Conservation (phyloP, 495 filamentous ascomycete species). For the Sporormia fimetaria region DNA sequence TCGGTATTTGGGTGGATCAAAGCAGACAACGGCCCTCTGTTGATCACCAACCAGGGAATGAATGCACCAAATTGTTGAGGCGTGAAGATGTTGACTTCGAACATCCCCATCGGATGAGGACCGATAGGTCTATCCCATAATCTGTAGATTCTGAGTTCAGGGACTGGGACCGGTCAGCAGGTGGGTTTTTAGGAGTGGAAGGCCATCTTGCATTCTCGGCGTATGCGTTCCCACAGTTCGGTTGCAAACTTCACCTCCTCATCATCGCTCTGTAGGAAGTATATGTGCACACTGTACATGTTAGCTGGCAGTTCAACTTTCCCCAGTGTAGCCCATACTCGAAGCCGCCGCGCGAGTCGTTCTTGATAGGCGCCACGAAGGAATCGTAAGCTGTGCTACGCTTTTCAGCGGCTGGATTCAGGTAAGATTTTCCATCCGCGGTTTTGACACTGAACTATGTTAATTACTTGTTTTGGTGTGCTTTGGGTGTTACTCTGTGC, state of each 20-base stretch:
- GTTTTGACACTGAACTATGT: slow-evolving; percentile 24
- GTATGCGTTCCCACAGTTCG: slow-evolving; percentile 65
- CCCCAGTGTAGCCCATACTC: slow-evolving; percentile 34
- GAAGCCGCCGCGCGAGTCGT: slow-evolving; percentile 38
- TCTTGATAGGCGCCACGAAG: slow-evolving; percentile 30
- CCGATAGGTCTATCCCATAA: slow-evolving; percentile 69
- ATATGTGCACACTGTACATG: slow-evolving; percentile 55
- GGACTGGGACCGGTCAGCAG: slow-evolving; percentile 43
- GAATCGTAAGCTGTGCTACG: slow-evolving; percentile 26
- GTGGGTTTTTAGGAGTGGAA: neutral
- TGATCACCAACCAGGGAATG: slow-evolving; percentile 70
- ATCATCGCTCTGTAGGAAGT: slow-evolving; percentile 48
- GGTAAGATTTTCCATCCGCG: slow-evolving; percentile 32
- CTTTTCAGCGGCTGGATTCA: slow-evolving; percentile 28
- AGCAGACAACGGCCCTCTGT: slow-evolving; percentile 68
- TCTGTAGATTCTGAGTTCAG: slow-evolving; percentile 71
- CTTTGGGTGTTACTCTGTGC: too few relatives aligned
- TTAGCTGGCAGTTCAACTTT: neutral
- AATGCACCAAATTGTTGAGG: slow-evolving; percentile 80
- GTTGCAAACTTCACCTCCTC: slow-evolving; percentile 53
- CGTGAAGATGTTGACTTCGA: slow-evolving; percentile 81
- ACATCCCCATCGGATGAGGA: slow-evolving; percentile 78
- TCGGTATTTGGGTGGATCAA: slow-evolving; percentile 74
- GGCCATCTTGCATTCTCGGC: slow-evolving; percentile 55
- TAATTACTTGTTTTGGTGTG: too few relatives aligned